Evolutionary conservation across 2,329 filamentous ascomycete species (phyloP), one percentile per base, ranked within the genome.

Genomic region (Xylariaceae sp.): DNA sequence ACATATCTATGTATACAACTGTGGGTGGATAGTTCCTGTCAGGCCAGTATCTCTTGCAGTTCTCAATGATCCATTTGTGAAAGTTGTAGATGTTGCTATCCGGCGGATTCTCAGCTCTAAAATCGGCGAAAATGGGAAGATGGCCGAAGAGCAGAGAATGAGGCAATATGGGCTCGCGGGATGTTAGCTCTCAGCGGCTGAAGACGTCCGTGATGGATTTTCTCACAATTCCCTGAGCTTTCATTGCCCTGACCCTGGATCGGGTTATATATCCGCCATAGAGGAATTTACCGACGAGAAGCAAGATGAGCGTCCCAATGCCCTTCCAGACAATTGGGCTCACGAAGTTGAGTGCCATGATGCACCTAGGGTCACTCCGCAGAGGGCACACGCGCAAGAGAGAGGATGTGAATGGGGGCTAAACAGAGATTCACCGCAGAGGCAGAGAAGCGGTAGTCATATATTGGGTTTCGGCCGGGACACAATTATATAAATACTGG

Each of bases 1-100:
- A 61, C 9, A 59, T 41, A 22, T 61, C 58, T 8, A 58, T 4
- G 32, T 61, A 61, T 6, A 60, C 41, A 1, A 61, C 49, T 1
- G 56, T 51, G 0, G 58, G 58, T 9, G 52, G 34, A 11, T 37
- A 48, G 16, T 57, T 47, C 8, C 40, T 34, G 7, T 39, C 52
- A 1, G 57, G 54, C 32, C 59, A 60, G 38, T 58, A 57, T 31
- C 38, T 51, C 37, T 47, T 42, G 11, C 42, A 45, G 33, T 59
- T 56, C n/a, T 35, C 39, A 13, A 42, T 41, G 3, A 61, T 49
- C 55, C 56, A 60, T 8, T 13, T 22, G 41, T 57, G 50, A 32
- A 60, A 50, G 8, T 47, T 19, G 19, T 55, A 55, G 9, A 54
- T 49, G 36, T 57, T 58, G 24, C 49, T 44, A 46, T 61, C 57